phyloP scores from a whole-genome alignment of 768 basidiomycete genomes.

The Trametes cinnabarina region DNA sequence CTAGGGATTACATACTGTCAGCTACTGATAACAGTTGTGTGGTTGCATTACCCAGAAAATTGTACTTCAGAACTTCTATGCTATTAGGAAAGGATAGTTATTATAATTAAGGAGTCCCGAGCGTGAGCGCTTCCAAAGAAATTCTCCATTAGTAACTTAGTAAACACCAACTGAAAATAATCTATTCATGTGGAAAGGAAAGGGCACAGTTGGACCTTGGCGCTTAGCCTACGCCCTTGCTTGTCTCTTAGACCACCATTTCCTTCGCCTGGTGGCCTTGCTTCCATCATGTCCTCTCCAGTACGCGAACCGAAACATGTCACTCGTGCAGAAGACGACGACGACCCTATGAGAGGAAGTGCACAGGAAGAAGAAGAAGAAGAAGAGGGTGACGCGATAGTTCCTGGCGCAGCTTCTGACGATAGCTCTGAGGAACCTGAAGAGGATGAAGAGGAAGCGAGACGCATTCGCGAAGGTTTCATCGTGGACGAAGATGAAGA shows the following conservation, averaged over 20 bases:
- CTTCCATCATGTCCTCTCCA: constrained; percentile 40
- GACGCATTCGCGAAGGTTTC: constrained; percentile 80
- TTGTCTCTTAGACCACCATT: constrained; percentile 11
- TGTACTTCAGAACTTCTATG: too few species aligned
- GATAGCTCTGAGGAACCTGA: constrained; percentile 90
- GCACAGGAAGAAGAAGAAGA: constrained; percentile 42
- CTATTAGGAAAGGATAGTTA: too few species aligned
- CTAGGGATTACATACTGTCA: too few species aligned
- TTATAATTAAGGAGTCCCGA: too few species aligned
- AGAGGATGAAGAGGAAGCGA: constrained; percentile 87
- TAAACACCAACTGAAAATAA: too few species aligned
- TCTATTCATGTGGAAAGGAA: too few species aligned
- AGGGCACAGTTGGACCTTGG: constrained; percentile 3
- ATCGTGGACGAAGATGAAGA: constrained; percentile 92
- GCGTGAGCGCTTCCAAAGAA: background rate
- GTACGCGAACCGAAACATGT: constrained; percentile 35
- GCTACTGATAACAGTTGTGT: too few species aligned
- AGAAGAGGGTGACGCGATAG: constrained; percentile 57
- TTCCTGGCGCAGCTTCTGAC: constrained; percentile 54
- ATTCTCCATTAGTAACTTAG: constrained; percentile 15
- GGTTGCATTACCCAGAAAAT: too few species aligned
- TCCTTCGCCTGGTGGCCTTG: background rate
- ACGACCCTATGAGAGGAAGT: constrained; percentile 62
- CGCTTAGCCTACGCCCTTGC: background rate
- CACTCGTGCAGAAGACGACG: constrained; percentile 36